A percentile compares a stretch with the other conserved stretches of the same genome.
Conservation (phyloP, 176 grass and related monocot species). For the Oryza rufipogon region DNA sequence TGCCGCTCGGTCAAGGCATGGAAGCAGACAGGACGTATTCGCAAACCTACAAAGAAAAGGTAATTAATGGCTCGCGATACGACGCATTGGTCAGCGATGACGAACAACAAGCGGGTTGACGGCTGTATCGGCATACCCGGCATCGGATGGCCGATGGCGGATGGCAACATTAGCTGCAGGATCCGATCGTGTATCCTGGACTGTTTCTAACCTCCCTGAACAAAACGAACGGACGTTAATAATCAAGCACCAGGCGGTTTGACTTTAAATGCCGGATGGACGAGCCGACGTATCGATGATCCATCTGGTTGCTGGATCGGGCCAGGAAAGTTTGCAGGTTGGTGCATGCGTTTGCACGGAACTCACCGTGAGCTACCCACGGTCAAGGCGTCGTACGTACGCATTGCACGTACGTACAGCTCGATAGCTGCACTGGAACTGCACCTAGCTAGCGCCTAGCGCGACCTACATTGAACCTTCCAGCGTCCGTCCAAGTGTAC, state of each 20-base stretch:
- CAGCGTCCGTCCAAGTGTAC: neutral
- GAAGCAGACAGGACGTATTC: constrained; percentile 25
- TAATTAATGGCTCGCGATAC: neutral
- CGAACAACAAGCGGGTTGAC: neutral
- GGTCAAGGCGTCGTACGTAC: constrained; percentile 24
- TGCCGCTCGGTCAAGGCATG: constrained; percentile 10
- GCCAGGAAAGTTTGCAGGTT: neutral
- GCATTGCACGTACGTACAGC: neutral
- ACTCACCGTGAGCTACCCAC: constrained; percentile 12
- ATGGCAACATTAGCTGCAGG: too few relatives aligned
- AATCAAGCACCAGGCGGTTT: neutral
- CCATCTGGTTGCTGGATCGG: constrained; percentile 14
- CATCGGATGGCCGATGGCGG: neutral
- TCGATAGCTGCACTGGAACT: neutral
- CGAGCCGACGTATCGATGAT: neutral
- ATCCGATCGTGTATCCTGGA: too few relatives aligned
- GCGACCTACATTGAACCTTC: constrained; percentile 28
- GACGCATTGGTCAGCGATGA: neutral
- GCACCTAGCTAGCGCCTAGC: neutral
- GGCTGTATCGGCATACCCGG: neutral
- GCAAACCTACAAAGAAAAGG: constrained; percentile 22
- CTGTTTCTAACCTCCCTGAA: neutral
- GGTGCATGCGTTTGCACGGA: constrained; percentile 13
- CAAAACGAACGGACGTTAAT: neutral
- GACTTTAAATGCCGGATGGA: neutral